phyloP scores from a whole-genome alignment of 345 rosid species.

The Syzygium grande region DNA sequence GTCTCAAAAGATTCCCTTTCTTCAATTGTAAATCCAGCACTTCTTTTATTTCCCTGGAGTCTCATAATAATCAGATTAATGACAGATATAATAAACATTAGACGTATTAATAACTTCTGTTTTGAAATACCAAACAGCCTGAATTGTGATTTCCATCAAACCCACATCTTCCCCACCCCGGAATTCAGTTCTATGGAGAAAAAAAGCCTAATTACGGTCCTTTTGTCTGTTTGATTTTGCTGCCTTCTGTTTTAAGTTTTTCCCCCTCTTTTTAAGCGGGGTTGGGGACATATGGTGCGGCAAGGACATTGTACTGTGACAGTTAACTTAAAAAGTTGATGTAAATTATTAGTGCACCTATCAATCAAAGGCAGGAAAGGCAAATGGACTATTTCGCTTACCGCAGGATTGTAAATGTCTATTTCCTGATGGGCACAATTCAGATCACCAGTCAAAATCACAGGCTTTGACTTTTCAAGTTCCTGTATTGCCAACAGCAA shows the following conservation, averaged over 20 bases:
- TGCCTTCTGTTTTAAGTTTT: background rate
- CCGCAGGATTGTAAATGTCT: slow-evolving; percentile 78
- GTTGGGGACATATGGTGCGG: background rate
- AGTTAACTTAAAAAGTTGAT: background rate
- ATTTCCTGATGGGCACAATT: slow-evolving; percentile 97
- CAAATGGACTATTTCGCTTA: slow-evolving; percentile 18
- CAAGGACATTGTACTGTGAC: background rate
- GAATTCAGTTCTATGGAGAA: background rate
- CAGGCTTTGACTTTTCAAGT: slow-evolving; percentile 91
- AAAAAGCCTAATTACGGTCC: background rate
- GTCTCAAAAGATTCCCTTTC: slow-evolving; percentile 71
- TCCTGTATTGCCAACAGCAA: slow-evolving; percentile 36
- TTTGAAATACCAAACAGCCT: background rate
- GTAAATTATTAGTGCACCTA: background rate
- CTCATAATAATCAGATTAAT: background rate
- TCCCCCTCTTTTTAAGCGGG: background rate
- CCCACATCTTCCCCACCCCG: background rate
- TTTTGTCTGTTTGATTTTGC: background rate
- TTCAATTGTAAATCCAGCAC: slow-evolving; percentile 88
- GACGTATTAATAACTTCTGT: background rate
- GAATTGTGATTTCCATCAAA: background rate
- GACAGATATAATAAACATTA: background rate
- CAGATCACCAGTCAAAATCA: slow-evolving; percentile 88
- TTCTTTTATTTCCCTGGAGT: slow-evolving; percentile 79
- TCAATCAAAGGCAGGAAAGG: background rate